These are phyloP conservation scores for Poteriospumella lacustris DNA, from an alignment of 108 stramenopile species.

Conservation along the genomic window DNA sequence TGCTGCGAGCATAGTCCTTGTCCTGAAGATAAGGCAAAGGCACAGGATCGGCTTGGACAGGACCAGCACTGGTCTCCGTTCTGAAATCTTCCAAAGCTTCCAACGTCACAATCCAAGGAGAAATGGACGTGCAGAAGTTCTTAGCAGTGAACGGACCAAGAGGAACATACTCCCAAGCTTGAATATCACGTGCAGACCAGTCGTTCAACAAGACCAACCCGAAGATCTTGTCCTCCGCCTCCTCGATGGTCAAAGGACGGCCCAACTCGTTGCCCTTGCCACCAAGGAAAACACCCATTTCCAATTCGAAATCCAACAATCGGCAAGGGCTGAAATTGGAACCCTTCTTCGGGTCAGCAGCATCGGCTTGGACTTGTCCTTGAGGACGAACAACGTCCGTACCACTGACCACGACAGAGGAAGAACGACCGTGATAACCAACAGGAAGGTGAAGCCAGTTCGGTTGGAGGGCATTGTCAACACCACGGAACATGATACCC, in stretches of 20 bases:
- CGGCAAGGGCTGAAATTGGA: constrained; percentile 67
- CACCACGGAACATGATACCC: constrained; percentile 83
- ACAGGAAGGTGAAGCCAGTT: constrained; percentile 86
- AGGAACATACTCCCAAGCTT: constrained; percentile 87
- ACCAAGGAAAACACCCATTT: constrained; percentile 82
- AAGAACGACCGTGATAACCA: constrained; percentile 80
- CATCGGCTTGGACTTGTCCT: constrained; percentile 75
- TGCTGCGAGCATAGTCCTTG: constrained; percentile 35
- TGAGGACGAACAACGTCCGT: constrained; percentile 63
- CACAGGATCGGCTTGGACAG: constrained; percentile 49
- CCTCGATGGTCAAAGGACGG: constrained; percentile 56
- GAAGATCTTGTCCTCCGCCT: constrained; percentile 77
- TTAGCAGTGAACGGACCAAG: constrained; percentile 87
- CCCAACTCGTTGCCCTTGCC: constrained; percentile 59
- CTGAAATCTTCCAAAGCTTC: constrained; percentile 71
- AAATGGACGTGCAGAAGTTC: constrained; percentile 80
- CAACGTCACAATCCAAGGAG: constrained; percentile 78
- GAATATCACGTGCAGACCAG: constrained; percentile 74
- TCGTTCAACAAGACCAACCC: constrained; percentile 85
- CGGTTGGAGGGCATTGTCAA: constrained; percentile 80
- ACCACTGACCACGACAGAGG: constrained; percentile 58
- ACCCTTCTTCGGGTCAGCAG: constrained; percentile 64
- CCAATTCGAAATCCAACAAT: constrained; percentile 81
- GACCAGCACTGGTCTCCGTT: constrained; percentile 52
- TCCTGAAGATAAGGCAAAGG: constrained; percentile 71